Conservation (phyloP, 768 basidiomycete species). For the Myochromella boudieri region DNA sequence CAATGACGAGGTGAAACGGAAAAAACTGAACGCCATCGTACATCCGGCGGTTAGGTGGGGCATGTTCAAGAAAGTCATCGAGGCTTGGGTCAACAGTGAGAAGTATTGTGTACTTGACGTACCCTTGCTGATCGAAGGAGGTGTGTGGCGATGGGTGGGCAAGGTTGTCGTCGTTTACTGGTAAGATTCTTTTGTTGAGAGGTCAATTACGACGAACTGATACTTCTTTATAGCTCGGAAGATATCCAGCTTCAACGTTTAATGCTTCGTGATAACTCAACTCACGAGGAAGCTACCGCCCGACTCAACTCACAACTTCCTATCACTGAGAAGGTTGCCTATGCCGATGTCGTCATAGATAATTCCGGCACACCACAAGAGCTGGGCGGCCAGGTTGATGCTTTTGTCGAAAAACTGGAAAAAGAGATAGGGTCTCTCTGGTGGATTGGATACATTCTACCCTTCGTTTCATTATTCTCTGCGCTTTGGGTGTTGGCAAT, state of each 20-base stretch:
- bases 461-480: conserved; percentile 18
- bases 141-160: conserved; percentile 81
- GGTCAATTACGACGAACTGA: background rate
- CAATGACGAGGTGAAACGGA: conserved; percentile 68
- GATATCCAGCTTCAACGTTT: conserved; percentile 85
- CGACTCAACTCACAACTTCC: conserved; percentile 82
- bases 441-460: conserved; percentile 35
- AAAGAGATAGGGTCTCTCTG: conserved; percentile 55
- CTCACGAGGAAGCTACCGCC: conserved; percentile 64
- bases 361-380: conserved; percentile 80
- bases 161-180: conserved; percentile 90
- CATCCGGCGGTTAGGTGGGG: conserved; percentile 87
- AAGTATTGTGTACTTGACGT: conserved; percentile 86
- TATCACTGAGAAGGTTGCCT: conserved; percentile 74
- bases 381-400: conserved; percentile 54
- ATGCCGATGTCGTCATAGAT: conserved; percentile 85
- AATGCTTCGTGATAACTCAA: conserved; percentile 69
- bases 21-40: conserved; percentile 77
- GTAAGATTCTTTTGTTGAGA: conserved; percentile 39
- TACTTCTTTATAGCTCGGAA: conserved; percentile 21
- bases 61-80: conserved; percentile 70
- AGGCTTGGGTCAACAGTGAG: conserved; percentile 75
- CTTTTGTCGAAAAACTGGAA: conserved; percentile 42
- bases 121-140: conserved; percentile 88
- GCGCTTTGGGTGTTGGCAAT: conserved; percentile 12